Percentiles rank a stretch among this genome's conserved stretches.
Conservation (phyloP, 164 flowering plant species). For the Malania oleifera region DNA sequence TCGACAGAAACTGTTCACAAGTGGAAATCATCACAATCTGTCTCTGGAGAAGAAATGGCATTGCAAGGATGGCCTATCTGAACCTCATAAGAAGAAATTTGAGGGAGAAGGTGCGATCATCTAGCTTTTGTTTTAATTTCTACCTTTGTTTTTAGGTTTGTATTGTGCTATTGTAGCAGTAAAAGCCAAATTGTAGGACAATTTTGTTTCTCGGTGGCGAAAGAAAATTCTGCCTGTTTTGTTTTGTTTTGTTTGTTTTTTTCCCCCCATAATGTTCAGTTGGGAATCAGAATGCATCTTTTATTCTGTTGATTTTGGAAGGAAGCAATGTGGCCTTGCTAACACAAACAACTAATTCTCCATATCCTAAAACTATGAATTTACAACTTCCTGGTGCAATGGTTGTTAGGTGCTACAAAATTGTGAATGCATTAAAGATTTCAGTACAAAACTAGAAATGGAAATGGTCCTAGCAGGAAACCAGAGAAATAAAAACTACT, state of each 20-base stretch:
- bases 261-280: too few relatives aligned
- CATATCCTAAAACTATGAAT: too few relatives aligned
- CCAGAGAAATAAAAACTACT: neutral
- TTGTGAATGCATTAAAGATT: neutral
- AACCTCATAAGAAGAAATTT: slow-evolving; percentile 6
- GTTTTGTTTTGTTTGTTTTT: too few relatives aligned
- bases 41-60: slow-evolving; percentile 13
- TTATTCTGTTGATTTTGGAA: too few relatives aligned
- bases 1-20: neutral
- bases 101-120: slow-evolving; percentile 1
- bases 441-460: too few relatives aligned
- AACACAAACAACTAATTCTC: too few relatives aligned
- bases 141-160: neutral
- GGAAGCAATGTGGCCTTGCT: too few relatives aligned
- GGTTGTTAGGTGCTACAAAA: neutral
- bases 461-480: neutral
- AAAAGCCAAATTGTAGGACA: too few relatives aligned
- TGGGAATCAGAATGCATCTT: too few relatives aligned
- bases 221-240: too few relatives aligned
- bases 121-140: neutral
- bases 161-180: too few relatives aligned
- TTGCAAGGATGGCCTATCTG: neutral
- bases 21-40: slow-evolving; percentile 9
- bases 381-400: neutral
- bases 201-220: too few relatives aligned